phyloP scores from a whole-genome alignment of 495 filamentous ascomycete genomes.

The Aspergillus kassunensis region DNA sequence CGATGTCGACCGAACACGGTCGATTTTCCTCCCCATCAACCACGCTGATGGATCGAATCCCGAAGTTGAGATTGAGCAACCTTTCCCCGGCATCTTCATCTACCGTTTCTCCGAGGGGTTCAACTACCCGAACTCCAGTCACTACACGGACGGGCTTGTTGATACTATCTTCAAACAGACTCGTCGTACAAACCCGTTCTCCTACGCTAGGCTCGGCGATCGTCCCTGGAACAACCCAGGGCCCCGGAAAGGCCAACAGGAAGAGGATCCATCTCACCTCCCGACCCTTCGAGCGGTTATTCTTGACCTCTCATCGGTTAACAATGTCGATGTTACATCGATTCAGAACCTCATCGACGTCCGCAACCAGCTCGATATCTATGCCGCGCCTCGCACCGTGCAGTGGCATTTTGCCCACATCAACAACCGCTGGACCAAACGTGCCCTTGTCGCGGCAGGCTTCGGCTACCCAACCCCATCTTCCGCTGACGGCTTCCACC shows the following conservation, averaged over 20 bases:
- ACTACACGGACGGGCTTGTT: constrained; percentile 82
- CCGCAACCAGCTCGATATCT: constrained; percentile 92
- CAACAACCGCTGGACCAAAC: constrained; percentile 97
- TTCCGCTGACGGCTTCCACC: constrained; percentile 49
- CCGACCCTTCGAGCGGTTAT: constrained; percentile 89
- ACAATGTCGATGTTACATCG: constrained; percentile 93
- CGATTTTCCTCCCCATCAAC: constrained; percentile 87
- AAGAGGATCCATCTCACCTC: constrained; percentile 47
- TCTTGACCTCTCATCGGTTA: constrained; percentile 92
- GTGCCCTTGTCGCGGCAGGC: constrained; percentile 83
- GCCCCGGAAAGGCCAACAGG: constrained; percentile 55
- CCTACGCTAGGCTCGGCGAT: constrained; percentile 67
- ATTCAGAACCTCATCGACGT: constrained; percentile 96
- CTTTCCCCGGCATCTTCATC: constrained; percentile 94
- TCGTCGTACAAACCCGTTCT: constrained; percentile 66
- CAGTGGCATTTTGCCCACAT: constrained; percentile 97
- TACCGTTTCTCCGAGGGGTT: constrained; percentile 96
- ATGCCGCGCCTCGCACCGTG: constrained; percentile 75
- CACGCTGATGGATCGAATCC: constrained; percentile 91
- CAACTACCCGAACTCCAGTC: constrained; percentile 91
- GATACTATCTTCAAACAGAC: constrained; percentile 69
- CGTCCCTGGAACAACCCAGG: constrained; percentile 96
- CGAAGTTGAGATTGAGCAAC: constrained; percentile 68
- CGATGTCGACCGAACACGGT: constrained; percentile 43
- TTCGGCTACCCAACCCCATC: constrained; percentile 83